Evolutionary conservation across 2,329 filamentous ascomycete species (phyloP), one percentile per base, ranked within the genome.

Genomic region (Neurospora sp.): DNA sequence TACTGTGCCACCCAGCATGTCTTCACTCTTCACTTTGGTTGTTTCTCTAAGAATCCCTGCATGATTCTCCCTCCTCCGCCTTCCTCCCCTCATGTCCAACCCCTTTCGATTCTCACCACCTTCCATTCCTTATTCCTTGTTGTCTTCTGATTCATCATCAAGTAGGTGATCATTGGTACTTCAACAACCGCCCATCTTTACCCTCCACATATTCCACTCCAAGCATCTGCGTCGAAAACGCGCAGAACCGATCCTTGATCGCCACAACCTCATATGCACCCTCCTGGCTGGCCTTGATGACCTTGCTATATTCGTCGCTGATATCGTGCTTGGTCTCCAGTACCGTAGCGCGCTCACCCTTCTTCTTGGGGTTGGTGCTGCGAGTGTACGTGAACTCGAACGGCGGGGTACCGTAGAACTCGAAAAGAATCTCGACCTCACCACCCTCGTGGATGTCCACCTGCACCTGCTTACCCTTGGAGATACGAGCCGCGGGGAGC

Each of bases 381-480:
- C 96, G 87, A 23, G 93, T 98, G 79, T 97, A 98, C 70, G 95
- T 97, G 78, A 98, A 99, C 81, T 98, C 96, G 77, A 99, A 99
- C 1, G 96, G 96, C 72, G 96, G 93, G 6, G 92, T 94, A 70
- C 96, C 96, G 83, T 92, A 94, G 81, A 99, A 99, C 76, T 97
- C 92, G 76, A 99, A 98, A 8, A 93, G 83, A 68, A 99, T 93
- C 78, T 97, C 93, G 0, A 96, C 93, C 78, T 96, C 92, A 72
- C 93, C 93, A 75, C 96, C 96, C 82, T 99, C 95, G 79, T 98
- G 96, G 73, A 99, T 99, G 78, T 98, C 96, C 42, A 96, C 90
- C 74, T 91, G 89, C 7, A 90, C 88, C 71, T 92, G 90, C 72
- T 87, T 87, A 38, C 96, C 96, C 76, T 93, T 92, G 77, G 91